Conservation (phyloP, 257 asterid genomes). For the Oldenlandia corymbosa region DNA sequence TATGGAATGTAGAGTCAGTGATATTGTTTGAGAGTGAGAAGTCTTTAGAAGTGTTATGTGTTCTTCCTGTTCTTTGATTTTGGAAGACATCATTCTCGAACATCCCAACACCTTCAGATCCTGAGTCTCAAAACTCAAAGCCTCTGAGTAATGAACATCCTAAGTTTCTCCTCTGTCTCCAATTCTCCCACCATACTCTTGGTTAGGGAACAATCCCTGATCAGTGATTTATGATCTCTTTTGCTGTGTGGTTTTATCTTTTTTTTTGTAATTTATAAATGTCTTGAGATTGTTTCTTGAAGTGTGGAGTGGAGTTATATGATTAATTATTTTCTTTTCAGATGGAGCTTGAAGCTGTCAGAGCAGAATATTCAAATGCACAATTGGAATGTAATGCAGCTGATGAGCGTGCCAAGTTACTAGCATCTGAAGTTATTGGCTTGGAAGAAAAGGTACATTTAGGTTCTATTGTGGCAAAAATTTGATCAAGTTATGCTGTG, state of each 20-base stretch:
- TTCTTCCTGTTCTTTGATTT: neutral
- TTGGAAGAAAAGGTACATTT: constrained; percentile 89
- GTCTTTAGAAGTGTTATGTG: no score
- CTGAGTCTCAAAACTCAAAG: neutral
- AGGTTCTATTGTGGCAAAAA: neutral
- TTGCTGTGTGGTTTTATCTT: neutral
- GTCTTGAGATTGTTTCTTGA: neutral
- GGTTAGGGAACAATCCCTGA: neutral
- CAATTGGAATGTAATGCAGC: constrained; percentile 94
- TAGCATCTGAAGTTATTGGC: constrained; percentile 95
- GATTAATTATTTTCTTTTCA: constrained; percentile 21
- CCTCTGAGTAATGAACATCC: neutral
- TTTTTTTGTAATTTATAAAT: neutral
- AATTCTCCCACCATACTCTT: neutral
- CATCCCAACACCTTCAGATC: neutral
- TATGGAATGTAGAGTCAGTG: no score
- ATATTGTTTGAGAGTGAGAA: neutral
- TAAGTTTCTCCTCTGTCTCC: neutral
- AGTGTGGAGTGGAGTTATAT: neutral
- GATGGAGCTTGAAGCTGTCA: constrained; percentile 82
- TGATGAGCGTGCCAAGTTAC: constrained; percentile 88
- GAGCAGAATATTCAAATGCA: constrained; percentile 65
- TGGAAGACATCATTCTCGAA: neutral
- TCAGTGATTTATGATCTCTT: neutral
- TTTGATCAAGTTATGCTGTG: neutral